Conservation (phyloP, 2,329 filamentous ascomycete species). For the Alternaria brassicae region DNA sequence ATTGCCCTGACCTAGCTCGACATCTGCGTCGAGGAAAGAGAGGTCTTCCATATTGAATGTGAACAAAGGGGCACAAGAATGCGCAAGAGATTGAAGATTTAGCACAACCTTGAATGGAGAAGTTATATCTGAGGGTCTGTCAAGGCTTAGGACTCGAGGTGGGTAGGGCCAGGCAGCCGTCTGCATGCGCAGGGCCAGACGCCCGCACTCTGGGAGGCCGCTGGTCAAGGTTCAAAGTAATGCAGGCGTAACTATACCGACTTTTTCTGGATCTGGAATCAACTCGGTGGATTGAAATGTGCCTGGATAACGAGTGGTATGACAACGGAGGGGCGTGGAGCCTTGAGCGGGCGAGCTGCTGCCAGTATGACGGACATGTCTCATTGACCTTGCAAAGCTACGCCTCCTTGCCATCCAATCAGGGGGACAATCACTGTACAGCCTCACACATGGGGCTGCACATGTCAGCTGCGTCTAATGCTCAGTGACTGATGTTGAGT, state of each 20-base stretch:
- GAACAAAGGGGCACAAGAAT: neutral
- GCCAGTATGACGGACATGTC: constrained; percentile 8
- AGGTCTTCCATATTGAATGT: constrained; percentile 32
- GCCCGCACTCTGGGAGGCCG: neutral
- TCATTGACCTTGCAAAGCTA: constrained; percentile 14
- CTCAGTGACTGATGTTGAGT: constrained; percentile 23
- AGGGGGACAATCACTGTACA: constrained; percentile 17
- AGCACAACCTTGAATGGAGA: neutral
- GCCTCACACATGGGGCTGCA: constrained; percentile 22
- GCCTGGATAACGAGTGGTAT: constrained; percentile 10
- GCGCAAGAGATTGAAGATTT: neutral
- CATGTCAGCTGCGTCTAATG: constrained; percentile 17
- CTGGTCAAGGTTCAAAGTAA: neutral
- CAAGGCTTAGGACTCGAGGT: constrained; percentile 12
- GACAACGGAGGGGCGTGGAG: constrained; percentile 18
- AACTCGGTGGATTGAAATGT: neutral
- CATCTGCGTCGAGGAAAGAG: constrained; percentile 27
- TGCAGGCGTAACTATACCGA: neutral
- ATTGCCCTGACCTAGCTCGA: constrained; percentile 20
- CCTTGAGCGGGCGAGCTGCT: constrained; percentile 4
- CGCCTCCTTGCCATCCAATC: constrained; percentile 7
- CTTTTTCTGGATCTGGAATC: neutral
- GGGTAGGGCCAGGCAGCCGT: constrained; percentile 23
- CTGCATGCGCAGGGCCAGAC: constrained; percentile 7
- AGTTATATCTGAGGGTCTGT: constrained; percentile 12